These are phyloP conservation scores for Ambrosiella xylebori DNA, from an alignment of 2,329 filamentous ascomycete genomes.

Conservation along the genomic window DNA sequence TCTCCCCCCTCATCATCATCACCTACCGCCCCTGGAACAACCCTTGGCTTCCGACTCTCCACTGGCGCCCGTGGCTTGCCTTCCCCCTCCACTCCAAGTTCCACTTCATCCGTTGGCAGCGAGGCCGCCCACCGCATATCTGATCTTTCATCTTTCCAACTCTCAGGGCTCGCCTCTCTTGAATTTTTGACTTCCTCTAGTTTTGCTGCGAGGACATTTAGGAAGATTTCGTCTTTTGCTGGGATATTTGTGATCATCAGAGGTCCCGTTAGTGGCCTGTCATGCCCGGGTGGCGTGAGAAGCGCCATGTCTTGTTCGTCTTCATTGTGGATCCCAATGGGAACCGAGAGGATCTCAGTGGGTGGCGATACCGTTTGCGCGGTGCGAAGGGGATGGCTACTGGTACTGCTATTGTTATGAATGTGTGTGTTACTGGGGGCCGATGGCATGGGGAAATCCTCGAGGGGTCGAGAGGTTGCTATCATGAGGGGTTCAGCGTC, in stretches of 20 bases:
- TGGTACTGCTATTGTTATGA: background rate
- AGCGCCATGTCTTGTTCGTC: background rate
- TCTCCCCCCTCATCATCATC: constrained; percentile 15
- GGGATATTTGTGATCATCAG: constrained; percentile 38
- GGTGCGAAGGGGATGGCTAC: background rate
- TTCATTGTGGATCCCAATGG: background rate
- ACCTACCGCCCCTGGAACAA: background rate
- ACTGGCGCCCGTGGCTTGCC: background rate
- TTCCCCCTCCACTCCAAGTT: background rate
- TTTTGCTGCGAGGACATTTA: constrained; percentile 32
- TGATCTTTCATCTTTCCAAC: background rate
- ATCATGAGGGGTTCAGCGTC: background rate
- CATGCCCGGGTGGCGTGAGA: constrained; percentile 26
- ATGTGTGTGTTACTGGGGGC: background rate
- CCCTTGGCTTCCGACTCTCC: background rate
- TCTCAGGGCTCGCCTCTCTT: constrained; percentile 19
- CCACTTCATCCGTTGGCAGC: background rate
- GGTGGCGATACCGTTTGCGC: background rate
- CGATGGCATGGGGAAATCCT: no score
- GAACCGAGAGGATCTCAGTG: background rate
- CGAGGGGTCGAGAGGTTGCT: no score
- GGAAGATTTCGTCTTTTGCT: constrained; percentile 38
- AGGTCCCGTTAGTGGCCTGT: constrained; percentile 32
- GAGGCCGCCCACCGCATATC: background rate
- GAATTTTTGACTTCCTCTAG: constrained; percentile 32